Conservation (phyloP, 2,329 filamentous ascomycete species). For the Coniochaeta sp. region DNA sequence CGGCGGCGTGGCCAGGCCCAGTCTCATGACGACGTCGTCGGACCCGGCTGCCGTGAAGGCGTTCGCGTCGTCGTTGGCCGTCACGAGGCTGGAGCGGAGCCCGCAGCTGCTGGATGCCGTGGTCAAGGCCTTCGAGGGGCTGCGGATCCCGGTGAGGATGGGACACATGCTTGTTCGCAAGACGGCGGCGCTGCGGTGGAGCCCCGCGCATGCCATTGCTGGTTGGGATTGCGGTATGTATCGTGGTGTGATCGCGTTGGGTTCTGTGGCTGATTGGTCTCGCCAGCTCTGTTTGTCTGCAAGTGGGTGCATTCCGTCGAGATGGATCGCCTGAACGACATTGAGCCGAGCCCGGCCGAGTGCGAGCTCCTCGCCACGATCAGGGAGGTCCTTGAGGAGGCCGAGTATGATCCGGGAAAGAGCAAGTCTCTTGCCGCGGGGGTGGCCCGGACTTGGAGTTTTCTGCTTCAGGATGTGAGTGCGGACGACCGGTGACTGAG, state of each 20-base stretch:
- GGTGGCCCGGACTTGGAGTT: neutral
- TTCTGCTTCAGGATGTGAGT: neutral
- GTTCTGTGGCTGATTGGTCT: neutral
- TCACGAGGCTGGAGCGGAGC: neutral
- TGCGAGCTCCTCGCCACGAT: neutral
- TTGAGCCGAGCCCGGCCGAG: neutral
- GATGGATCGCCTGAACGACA: neutral
- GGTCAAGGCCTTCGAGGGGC: neutral
- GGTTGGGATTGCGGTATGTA: constrained; percentile 1
- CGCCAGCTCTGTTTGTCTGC: neutral
- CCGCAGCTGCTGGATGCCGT: neutral
- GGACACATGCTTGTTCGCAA: neutral
- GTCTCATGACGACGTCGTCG: neutral
- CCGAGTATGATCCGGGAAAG: neutral
- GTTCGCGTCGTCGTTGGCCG: neutral
- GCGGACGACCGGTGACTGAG: neutral
- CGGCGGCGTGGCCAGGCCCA: neutral
- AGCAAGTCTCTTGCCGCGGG: neutral
- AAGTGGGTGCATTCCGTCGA: neutral
- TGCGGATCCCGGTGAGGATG: neutral
- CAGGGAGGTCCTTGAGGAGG: neutral
- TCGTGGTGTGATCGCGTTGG: neutral
- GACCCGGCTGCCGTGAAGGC: neutral
- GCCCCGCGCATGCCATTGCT: neutral
- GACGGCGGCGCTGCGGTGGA: neutral